phyloP scores from a whole-genome alignment of 305 asterid genomes.

The Fraxinus platypoda region DNA sequence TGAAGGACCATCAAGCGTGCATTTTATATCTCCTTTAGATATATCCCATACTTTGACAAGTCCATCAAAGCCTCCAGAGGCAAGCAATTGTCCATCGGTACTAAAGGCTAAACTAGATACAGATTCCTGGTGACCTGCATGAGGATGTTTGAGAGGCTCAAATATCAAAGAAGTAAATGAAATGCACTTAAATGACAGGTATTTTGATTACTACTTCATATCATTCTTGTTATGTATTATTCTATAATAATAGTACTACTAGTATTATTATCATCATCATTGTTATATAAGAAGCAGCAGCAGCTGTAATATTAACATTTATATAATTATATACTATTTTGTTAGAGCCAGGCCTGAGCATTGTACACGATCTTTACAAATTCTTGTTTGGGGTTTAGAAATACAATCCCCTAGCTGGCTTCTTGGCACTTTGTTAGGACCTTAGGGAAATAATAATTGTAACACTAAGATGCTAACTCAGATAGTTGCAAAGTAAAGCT shows the following conservation, averaged over 20 bases:
- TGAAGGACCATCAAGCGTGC: constrained; percentile 77
- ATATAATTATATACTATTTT: neutral
- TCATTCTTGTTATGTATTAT: neutral
- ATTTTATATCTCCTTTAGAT: constrained; percentile 42
- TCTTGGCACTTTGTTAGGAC: neutral
- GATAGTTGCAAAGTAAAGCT: neutral
- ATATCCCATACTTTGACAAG: constrained; percentile 70
- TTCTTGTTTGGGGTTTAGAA: neutral
- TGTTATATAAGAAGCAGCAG: neutral
- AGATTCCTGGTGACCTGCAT: constrained; percentile 80
- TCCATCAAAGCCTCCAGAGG: constrained; percentile 86
- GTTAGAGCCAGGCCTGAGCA: neutral
- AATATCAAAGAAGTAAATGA: constrained; percentile 4
- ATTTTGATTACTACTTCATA: neutral
- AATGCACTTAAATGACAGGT: constrained; percentile 4
- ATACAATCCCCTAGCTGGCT: neutral
- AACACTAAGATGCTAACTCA: neutral
- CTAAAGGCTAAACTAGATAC: constrained; percentile 70
- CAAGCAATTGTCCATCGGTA: constrained; percentile 70
- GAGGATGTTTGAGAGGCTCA: constrained; percentile 16
- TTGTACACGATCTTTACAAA: neutral
- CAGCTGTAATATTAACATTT: neutral
- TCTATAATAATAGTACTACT: neutral
- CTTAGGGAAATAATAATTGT: neutral
- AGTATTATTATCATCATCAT: neutral